Conservation (phyloP, 2,329 filamentous ascomycete species). For the Blumeria graminis region DNA sequence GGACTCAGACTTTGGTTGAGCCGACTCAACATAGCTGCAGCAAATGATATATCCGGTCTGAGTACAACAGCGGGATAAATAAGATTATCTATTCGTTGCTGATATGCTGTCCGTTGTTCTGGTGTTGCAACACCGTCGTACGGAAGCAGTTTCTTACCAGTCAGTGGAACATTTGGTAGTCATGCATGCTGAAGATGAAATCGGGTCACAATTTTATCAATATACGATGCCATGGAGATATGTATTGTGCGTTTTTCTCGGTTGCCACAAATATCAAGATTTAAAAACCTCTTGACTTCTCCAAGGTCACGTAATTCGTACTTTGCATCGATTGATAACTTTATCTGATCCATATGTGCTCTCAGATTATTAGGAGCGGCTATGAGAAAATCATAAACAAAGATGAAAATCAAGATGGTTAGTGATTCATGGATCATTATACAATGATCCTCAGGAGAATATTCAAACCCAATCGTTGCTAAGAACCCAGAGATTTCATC, state of each 20-base stretch:
- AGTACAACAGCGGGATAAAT: not conserved
- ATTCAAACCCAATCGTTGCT: not conserved
- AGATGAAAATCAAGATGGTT: not conserved
- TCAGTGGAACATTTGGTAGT: not conserved
- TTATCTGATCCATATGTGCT: too few species aligned
- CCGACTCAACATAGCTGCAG: not conserved
- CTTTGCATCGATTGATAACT: too few species aligned
- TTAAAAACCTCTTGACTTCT: constrained; percentile 1
- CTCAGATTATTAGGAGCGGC: too few species aligned
- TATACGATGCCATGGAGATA: not conserved
- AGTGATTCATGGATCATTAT: not conserved
- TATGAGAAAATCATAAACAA: not conserved
- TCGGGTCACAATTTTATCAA: not conserved
- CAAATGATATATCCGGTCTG: not conserved
- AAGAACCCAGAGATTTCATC: not conserved
- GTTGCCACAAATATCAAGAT: not conserved
- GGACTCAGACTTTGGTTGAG: not conserved
- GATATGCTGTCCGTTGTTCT: not conserved
- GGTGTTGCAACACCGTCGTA: not conserved
- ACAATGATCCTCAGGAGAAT: not conserved
- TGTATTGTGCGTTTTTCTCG: not conserved
- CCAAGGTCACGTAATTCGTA: not conserved
- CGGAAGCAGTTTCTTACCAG: not conserved
- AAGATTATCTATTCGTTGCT: not conserved
- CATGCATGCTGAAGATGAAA: constrained; percentile 1